Base-by-base conservation (phyloP, 805 yeast species). In the Yarrowia keelungensis region DNA sequence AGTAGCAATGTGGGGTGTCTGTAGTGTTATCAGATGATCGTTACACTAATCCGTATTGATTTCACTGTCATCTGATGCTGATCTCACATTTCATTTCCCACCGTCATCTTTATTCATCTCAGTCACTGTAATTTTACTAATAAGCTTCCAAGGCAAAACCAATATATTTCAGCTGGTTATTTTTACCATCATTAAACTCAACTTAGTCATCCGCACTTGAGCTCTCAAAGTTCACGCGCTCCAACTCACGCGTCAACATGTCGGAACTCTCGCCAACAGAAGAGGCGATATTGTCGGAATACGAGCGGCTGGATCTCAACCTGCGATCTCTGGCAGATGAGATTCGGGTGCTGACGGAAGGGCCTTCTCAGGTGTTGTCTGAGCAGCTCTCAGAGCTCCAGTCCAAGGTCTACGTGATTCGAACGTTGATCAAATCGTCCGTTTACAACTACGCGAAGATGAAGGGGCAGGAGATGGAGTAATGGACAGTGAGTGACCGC, bases 381-480 rank as follows among this genome's bases (percentile, higher is more conserved):
- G 86, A 84, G 43, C 84, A 85, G 70, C 76, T 89, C 71, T 80
- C 91, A 38, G 84, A 81, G 32, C 81, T 89, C 65, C 93, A 89
- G 72, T 81, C 85, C 70, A 88, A 88, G 71, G 80, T 87, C 12
- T 88, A 89, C 0, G 76, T 88, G 66, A 89, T 89, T 4, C 86
- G 87, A 64, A 88, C 92, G 0, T 76, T 87, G 51, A 83, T 89
- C 76, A 87, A 88, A 71, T 88, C 90, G 5, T 89, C 92, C 3
- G 91, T 89, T 4, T 89, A 64, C 45, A 64, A 47, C 16, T 47
- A 49, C 10, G 65, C 65, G 3, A 59, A 59, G 22, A 59, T 45
- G 51, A 59, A 59, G 65, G 65, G 89, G 74, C 84, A 88, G 16
- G 78, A 89, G 65, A 84, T 87, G 69, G 74, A 87, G 47, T 88